Evolutionary conservation across 164 flowering plant species (phyloP), one percentile per base, ranked within the genome.

Genomic region (Stephania cephalantha): DNA sequence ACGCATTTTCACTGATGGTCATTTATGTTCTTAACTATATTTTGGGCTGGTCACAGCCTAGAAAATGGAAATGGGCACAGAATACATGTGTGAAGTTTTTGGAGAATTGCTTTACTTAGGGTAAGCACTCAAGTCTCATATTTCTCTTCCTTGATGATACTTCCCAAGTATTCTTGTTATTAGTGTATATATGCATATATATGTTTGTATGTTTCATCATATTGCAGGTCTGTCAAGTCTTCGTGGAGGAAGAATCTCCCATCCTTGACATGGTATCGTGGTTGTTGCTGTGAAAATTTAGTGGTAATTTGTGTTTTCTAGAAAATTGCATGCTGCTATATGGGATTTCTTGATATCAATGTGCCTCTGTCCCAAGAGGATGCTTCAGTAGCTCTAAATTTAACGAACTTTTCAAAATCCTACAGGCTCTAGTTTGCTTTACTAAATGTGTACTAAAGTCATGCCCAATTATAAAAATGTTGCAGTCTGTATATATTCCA

Each of bases 1-100:
- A 93, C 64, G 93, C 94, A 0, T 82, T 91, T 63, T 91, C 97
- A n/a, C 73, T 91, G 65, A 87, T 81, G 9, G 85, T 93, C 74
- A 89, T 93, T 25, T 93, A 91, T 77, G 83, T 93, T 80, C 89
- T 91, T 29, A 91, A 90, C 77, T 85, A 88, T 68, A 77, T 79
- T 11, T 82, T 85, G 9, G 93, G 94, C 17, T 91, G 93, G 96
- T 84, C 94, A 63, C 88, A 90, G 82, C 74, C 66, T 52, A 30
- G 12, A 11, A 3, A 45, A 68, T 22, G 18, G 29, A 42, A 63
- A 69, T 12, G 42, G 50, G 52, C 18, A n/a, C 7, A 70, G 53
- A 46, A 17, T 7, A 45, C 46, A n/a, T 44, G 42, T 35, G 46
- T 18, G 71, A 68, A 4, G 12, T 35, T 68, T 35, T 31, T 68